Base-by-base conservation (phyloP, 371 early-diverging fungal genomes). In the Phascolomyces articulosus region DNA sequence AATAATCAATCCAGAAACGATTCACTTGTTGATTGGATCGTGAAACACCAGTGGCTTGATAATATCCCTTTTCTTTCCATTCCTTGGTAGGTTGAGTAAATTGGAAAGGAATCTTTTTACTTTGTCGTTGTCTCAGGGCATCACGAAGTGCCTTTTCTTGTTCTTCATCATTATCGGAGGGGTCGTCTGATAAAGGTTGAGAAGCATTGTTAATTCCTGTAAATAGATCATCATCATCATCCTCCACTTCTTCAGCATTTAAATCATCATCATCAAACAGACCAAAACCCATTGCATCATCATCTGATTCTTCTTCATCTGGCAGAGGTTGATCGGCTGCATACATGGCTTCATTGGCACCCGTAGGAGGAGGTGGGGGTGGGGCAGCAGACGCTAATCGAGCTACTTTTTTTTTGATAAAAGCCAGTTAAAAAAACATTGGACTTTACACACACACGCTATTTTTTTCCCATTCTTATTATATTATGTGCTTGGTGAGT, bases 1-100 rank as follows among this genome's bases (percentile, higher is more conserved):
- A 56, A 48, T 69, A 84, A 38, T 85, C 84, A n/a, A 85, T 62
- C 87, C 86, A 87, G 57, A 85, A 85, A 11, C 71, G 76, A 28
- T 79, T 80, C 13, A 70, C 61, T n/a, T n/a, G n/a, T n/a, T n/a
- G n/a, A n/a, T n/a, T n/a, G n/a, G 20, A 62, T 58, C 15, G 58
- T 48, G 1, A 6, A 2, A 1, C 3, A 34, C 8, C 7, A 64
- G 44, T 4, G n/a, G 44, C 55, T 3, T 59, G 55, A 44, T 20
- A 26, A 15, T 66, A 74, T 59, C 54, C 69, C 65, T 40, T 69
- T 55, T 79, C 80, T 6, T 11, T 24, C 73, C 75, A 76, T 69
- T 79, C 80, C 24, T 62, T 64, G 7, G 77, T 77, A 0, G 70
- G 53, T 40, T 71, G 55, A 2, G 65, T 44, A 62, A 67, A 76